These are phyloP conservation scores for Saccharomycopsis fermentans DNA, from an alignment of 805 yeast genomes.

Conservation along the genomic window DNA sequence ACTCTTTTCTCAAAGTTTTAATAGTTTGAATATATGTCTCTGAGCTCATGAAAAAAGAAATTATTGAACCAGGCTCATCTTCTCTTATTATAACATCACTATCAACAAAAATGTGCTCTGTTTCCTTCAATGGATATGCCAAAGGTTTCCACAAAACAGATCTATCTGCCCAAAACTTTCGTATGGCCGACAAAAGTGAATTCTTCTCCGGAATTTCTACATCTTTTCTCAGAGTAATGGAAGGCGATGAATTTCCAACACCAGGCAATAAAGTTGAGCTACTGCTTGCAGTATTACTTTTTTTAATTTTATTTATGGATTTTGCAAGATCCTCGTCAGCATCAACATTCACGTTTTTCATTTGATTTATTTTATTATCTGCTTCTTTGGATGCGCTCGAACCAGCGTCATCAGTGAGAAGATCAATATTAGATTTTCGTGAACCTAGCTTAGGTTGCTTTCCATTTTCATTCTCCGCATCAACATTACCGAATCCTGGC, in stretches of 20 bases:
- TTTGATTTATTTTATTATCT: neutral
- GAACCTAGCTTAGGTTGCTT: neutral
- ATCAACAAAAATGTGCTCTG: slow-evolving; percentile 89
- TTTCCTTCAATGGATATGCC: slow-evolving; percentile 63
- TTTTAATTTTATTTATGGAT: neutral
- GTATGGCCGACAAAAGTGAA: slow-evolving; percentile 70
- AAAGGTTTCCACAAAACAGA: slow-evolving; percentile 94
- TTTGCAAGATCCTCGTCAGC: neutral
- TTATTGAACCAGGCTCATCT: slow-evolving; percentile 90
- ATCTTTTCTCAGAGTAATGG: neutral
- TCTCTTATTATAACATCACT: slow-evolving; percentile 90
- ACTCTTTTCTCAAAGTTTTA: slow-evolving; percentile 24
- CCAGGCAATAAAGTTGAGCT: neutral
- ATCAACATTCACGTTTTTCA: neutral
- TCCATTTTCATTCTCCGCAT: neutral
- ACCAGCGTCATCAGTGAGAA: neutral
- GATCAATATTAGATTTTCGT: neutral
- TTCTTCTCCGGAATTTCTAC: slow-evolving; percentile 44
- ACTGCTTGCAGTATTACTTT: neutral
- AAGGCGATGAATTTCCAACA: neutral
- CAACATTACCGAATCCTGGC: neutral
- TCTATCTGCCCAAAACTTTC: slow-evolving; percentile 95
- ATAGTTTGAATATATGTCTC: slow-evolving; percentile 69
- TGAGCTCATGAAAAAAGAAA: slow-evolving; percentile 85
- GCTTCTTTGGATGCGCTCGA: neutral